phyloP scores from a whole-genome alignment of 139 green algal species.

The Asterochloris erici region DNA sequence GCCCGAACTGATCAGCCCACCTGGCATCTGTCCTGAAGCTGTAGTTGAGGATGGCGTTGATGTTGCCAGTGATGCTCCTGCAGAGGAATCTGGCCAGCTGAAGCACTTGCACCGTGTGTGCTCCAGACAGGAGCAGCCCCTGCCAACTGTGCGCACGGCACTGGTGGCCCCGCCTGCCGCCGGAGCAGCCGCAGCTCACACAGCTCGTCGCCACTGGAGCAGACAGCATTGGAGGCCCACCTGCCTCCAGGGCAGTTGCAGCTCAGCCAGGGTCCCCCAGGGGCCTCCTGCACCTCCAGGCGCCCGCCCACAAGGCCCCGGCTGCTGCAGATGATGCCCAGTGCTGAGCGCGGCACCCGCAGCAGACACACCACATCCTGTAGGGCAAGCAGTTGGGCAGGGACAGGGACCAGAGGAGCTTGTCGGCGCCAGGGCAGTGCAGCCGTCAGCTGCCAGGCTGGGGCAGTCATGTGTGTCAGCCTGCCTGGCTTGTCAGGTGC shows the following conservation, averaged over 20 bases:
- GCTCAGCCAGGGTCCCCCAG: constrained; percentile 29
- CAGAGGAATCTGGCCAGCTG: constrained; percentile 14
- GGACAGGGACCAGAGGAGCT: no score
- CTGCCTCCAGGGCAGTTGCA: neutral
- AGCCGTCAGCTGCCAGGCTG: no score
- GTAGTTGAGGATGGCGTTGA: constrained; percentile 34
- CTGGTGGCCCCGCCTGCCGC: neutral
- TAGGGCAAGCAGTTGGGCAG: constrained; percentile 35
- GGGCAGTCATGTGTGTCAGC: no score
- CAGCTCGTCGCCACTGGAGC: no score
- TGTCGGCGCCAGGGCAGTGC: no score
- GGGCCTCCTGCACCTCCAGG: constrained; percentile 46
- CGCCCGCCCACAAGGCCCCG: constrained; percentile 61
- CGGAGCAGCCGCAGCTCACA: no score
- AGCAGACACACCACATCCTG: constrained; percentile 57
- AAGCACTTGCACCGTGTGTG: constrained; percentile 42
- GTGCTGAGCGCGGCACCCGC: constrained; percentile 15
- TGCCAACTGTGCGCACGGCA: neutral
- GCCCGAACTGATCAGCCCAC: neutral
- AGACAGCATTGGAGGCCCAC: no score
- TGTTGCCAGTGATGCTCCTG: constrained; percentile 53
- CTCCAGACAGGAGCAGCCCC: neutral
- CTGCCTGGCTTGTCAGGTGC: no score
- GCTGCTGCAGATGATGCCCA: constrained; percentile 60
- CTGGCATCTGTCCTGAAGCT: constrained; percentile 40